Evolutionary conservation across 345 rosid genomes (phyloP).

Genomic region (Brassica juncea): DNA sequence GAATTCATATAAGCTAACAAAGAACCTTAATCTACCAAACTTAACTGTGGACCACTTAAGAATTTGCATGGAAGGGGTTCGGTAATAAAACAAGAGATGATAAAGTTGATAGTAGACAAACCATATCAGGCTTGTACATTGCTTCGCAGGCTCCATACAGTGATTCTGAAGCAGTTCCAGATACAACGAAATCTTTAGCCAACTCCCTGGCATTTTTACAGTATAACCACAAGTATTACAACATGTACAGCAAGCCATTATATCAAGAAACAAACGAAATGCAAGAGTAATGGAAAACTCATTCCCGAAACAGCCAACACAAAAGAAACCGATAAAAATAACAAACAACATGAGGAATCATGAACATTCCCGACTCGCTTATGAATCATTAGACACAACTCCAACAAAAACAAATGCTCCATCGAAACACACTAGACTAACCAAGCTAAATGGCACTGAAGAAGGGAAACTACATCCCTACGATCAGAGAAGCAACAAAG

Average conservation of each 20-base stretch:
- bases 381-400: background rate
- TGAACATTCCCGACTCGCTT: background rate
- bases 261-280: conserved; percentile 1
- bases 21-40: background rate
- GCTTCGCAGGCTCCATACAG: conserved; percentile 97
- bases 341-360: background rate
- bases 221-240: conserved; percentile 2
- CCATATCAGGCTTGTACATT: conserved; percentile 93
- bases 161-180: conserved; percentile 93
- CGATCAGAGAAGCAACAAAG: background rate
- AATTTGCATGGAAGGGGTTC: background rate
- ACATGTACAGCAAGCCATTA: background rate
- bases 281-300: background rate
- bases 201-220: conserved; percentile 60
- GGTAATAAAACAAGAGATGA: background rate
- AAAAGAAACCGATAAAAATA: background rate
- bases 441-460: background rate
- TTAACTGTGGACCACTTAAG: background rate
- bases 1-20: background rate
- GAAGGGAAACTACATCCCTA: background rate
- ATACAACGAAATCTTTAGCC: conserved; percentile 94
- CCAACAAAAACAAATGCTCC: background rate
- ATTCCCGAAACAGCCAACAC: background rate
- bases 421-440: background rate
- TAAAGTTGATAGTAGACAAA: conserved; percentile 40